phyloP scores from a whole-genome alignment of 192 early-diverging fungal genomes.

The Fimicolochytrium jonesii region DNA sequence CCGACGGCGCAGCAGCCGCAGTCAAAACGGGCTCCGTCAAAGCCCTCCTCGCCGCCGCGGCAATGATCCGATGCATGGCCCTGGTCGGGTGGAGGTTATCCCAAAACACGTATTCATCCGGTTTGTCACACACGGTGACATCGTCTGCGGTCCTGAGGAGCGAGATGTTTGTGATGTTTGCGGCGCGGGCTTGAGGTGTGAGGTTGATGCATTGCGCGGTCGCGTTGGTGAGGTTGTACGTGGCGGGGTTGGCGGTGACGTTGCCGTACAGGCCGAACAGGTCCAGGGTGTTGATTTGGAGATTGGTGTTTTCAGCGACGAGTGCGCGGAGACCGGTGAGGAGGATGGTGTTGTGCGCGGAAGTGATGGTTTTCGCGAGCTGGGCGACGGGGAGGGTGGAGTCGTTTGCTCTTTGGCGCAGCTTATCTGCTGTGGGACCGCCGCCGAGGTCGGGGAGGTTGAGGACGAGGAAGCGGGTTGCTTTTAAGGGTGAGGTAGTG shows the following conservation, averaged over 20 bases:
- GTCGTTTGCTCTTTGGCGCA: not conserved
- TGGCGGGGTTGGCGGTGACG: not conserved
- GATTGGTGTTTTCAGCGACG: not conserved
- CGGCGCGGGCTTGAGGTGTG: not conserved
- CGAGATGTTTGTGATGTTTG: not conserved
- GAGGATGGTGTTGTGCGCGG: not conserved
- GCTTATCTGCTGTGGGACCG: not conserved
- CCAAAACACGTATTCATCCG: constrained; percentile 25
- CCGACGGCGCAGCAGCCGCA: too few relatives aligned
- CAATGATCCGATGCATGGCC: not conserved
- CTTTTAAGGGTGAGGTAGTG: not conserved
- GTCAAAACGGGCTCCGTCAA: too few relatives aligned
- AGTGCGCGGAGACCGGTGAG: not conserved
- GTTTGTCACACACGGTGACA: constrained; percentile 18
- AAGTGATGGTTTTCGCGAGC: constrained; percentile 1
- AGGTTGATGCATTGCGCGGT: constrained; percentile 3
- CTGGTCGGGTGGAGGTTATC: constrained; percentile 27
- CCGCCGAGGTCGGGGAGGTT: not conserved
- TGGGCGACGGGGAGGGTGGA: not conserved
- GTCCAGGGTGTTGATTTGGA: constrained; percentile 1
- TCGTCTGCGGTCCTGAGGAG: too few relatives aligned
- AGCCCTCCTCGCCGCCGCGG: not conserved
- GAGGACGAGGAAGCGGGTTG: not conserved
- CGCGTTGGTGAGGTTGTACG: not conserved
- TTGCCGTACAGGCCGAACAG: not conserved